Evolutionary conservation across 1,284 basidiomycete species (phyloP), one percentile per base, ranked within the genome.

Genomic region (Leccinum pachyderme): DNA sequence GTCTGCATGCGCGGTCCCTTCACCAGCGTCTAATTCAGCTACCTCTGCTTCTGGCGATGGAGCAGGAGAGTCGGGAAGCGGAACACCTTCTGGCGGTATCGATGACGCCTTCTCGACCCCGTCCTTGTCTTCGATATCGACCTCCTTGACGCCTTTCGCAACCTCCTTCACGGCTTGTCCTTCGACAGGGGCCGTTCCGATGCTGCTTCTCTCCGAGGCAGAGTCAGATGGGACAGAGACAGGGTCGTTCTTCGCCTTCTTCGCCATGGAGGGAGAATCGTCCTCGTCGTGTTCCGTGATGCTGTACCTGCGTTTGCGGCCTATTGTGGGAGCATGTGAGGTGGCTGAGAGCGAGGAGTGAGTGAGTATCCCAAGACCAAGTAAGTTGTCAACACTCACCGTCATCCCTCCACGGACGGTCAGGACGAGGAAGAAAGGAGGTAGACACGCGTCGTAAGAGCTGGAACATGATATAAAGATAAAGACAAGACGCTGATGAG

Each of bases 371-470:
- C 12, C 13, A 33, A 52, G 46, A 13, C 50, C 32, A 25, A 18
- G 29, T 27, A 37, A 7, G 18, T 32, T 31, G 53, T 58, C 4
- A 47, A 41, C 24, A 76, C 83, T 74, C 62, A 89, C 87, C 84
- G 68, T 89, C 86, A 57, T 89, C 86, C 59, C 78, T 77, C 86
- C 86, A 89, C 46, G 85, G 84, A 55, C 84, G 77, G 70, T 89
- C 87, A 29, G 83, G 79, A 52, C 86, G 80, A 29, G 83, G 83
- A 63, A 87, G 81, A 32, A 88, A 77, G n/a, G 83, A 83, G 61
- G 79, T 77, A 0, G 87, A 89, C 53, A 89, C 83, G 41, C 86
- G 82, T 59, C 87, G 79, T 60, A 90, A 74, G 60, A 90, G 76
- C 59, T 80, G 79, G 72, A 86, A 87, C 87, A 89, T 89, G 51